Conservation (phyloP, 805 yeast genomes). For the Candida succiphila region DNA sequence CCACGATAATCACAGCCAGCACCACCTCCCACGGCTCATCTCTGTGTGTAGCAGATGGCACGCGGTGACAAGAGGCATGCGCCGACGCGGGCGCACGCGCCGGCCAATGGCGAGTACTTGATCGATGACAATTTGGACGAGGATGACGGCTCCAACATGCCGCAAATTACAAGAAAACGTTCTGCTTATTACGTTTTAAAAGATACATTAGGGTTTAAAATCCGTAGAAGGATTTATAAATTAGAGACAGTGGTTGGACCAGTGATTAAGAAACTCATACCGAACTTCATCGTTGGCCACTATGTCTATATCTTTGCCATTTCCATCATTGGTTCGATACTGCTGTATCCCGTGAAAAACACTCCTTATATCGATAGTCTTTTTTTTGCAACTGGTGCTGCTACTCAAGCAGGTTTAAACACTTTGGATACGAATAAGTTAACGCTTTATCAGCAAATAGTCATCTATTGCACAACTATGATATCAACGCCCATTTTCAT, state of each 20-base stretch:
- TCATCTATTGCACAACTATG: conserved; percentile 50
- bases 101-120: no score
- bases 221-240: conserved; percentile 26
- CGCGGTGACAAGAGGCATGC: no score
- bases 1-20: no score
- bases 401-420: conserved; percentile 90
- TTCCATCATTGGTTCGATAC: conserved; percentile 58
- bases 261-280: conserved; percentile 29
- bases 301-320: conserved; percentile 57
- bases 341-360: conserved; percentile 69
- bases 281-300: conserved; percentile 55
- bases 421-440: conserved; percentile 61
- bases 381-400: conserved; percentile 65
- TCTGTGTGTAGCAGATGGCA: no score
- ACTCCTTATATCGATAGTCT: conserved; percentile 67
- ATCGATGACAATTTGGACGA: no score
- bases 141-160: no score
- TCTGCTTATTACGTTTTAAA: no score
- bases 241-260: conserved; percentile 31
- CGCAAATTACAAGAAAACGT: no score
- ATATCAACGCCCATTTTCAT: conserved; percentile 83
- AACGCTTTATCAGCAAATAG: conserved; percentile 70
- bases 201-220: conserved; percentile 18
- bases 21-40: no score
- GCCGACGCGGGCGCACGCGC: no score